Base-by-base conservation (phyloP, 257 asterid genomes). In the Oldenlandia corymbosa region DNA sequence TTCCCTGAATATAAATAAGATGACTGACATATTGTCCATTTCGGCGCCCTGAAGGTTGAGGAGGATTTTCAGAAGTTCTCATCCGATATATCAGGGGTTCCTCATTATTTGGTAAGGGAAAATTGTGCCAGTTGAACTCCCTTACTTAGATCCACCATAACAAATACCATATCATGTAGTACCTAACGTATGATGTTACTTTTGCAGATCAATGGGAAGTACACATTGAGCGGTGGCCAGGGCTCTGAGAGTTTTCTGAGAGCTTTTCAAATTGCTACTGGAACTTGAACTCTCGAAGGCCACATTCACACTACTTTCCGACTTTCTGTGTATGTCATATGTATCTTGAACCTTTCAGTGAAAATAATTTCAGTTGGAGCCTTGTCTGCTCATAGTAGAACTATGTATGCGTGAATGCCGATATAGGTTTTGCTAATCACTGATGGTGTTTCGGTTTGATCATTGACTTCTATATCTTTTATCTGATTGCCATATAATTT, bases 181-280 rank as follows among this genome's bases (percentile, higher is more conserved):
- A 53, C 27, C 43, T 37, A 16, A 42, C 53, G 5, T 5, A 21
- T 12, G 5, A 27, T 24, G 46, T 52, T n/a, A 24, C 47, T 60
- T 10, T 64, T 28, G 48, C 83, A 89, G 96, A 79, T 89, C 28
- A 84, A 89, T 37, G 91, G 88, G 65, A 81, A 89, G 83, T 51
- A 62, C 65, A 78, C 81, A 64, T 56, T 89, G 74, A 84, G 86
- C 7, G 96, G 96, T 67, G 94, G 95, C 47, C 96, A 89, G 58
- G 94, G 93, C 49, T 79, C 91, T 10, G 96, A 81, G 68, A 74
- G 68, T 80, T 86, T 89, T 70, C 75, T 84, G 50, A 78, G 67
- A 68, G 83, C 84, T 53, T 86, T 86, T 68, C 72, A 78, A 73
- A 65, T 64, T 21, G 88, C 82, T 63, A 83, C 84, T 65, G 66